Base-by-base conservation (phyloP, 306 rosid species). In the Ormosia semicastrata region DNA sequence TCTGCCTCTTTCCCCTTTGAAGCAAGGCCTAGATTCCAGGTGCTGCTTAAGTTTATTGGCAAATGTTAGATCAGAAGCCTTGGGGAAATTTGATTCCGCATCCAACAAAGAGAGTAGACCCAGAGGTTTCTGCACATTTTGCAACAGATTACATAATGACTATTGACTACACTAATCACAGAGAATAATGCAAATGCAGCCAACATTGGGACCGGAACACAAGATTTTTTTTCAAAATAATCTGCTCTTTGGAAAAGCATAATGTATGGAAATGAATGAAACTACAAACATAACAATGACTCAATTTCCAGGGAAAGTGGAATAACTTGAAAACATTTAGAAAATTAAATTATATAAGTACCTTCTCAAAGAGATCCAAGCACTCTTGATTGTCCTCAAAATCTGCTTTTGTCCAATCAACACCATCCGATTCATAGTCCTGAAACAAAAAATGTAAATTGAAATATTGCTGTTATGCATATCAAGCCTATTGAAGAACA, bases 321-420 rank as follows among this genome's bases (percentile, higher is more conserved):
- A 79, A 71, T 53, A 72, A 39, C 36, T 41, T 7, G 6, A 59
- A 75, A 83, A 50, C 56, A 36, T 59, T 18, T 33, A 7, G 54
- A 65, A 77, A 71, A 77, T 9, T 41, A 50, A 86, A 82, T 33
- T 77, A 66, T 41, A 33, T 29, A 64, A 81, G 66, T 83, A 96
- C 99, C 99, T 92, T 92, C 92, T 96, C 99, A 85, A 93, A 92
- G 41, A 96, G 93, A 89, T 92, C 88, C 91, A 96, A 83, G 91
- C 99, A 96, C 81, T 86, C 94, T 91, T 86, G 93, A 82, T 96
- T 96, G 91, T 94, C 99, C 84, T 81, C 89, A 70, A 94, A 92
- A 82, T 92, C 87, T 50, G 89, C 87, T 81, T 81, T 84, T 47
- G 88, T 86, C 90, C 91, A 86, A 83, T 89, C 90, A 63, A 96